Percentiles rank a stretch among this genome's conserved stretches.
Conservation (phyloP, 495 filamentous ascomycete genomes). For the Penicillium diatomitis region DNA sequence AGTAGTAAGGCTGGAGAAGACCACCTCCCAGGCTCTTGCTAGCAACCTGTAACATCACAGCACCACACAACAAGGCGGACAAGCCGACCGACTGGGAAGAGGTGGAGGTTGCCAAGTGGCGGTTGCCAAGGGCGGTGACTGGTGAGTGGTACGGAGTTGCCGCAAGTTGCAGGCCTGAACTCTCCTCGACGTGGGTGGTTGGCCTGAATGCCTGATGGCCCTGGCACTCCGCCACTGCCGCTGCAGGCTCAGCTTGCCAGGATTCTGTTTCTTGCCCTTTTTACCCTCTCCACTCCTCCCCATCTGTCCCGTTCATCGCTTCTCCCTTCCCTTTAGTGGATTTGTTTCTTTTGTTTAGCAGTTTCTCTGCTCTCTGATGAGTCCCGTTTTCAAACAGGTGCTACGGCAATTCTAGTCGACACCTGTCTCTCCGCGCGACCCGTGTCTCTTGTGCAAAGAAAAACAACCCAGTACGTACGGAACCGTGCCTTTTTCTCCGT, state of each 20-base stretch:
- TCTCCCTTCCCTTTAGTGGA: slow-evolving; percentile 6
- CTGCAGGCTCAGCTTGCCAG: slow-evolving; percentile 2
- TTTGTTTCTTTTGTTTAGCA: slow-evolving; percentile 11
- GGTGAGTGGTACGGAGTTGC: background rate
- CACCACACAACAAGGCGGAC: too few relatives aligned
- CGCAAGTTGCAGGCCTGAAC: too few relatives aligned
- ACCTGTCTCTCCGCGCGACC: slow-evolving; percentile 25
- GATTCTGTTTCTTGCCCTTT: slow-evolving; percentile 10
- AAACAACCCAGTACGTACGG: slow-evolving; percentile 8
- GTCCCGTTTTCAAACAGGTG: slow-evolving; percentile 35
- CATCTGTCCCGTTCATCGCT: slow-evolving; percentile 5
- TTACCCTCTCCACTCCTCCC: slow-evolving; percentile 9
- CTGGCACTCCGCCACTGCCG: slow-evolving; percentile 13
- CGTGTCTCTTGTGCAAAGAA: background rate
- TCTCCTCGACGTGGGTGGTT: background rate
- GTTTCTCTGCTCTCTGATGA: slow-evolving; percentile 39
- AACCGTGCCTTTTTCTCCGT: slow-evolving; percentile 26
- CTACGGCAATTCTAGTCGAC: slow-evolving; percentile 40
- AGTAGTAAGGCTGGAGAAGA: too few relatives aligned
- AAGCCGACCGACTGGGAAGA: too few relatives aligned
- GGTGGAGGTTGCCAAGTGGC: too few relatives aligned
- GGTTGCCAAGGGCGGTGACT: too few relatives aligned
- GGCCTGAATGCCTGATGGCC: background rate
- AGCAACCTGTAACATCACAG: too few relatives aligned
- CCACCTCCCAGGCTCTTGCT: too few relatives aligned